Evolutionary conservation across 2,329 filamentous ascomycete genomes (phyloP), one percentile per base, ranked within the genome.

Genomic region (Scytalidium lignicola): DNA sequence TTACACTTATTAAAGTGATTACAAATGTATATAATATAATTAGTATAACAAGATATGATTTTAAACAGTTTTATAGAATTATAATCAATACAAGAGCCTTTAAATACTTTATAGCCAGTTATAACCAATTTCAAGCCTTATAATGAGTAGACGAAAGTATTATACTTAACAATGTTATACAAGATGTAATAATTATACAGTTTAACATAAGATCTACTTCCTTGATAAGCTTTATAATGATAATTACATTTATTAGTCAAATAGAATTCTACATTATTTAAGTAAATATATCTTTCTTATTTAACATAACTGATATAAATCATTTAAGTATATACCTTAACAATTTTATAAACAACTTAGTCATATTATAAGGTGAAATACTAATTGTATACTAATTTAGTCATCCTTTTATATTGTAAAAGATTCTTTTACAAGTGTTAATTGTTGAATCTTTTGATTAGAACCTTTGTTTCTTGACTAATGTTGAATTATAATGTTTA

Each of bases 241-340:
- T 51, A 37, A 15, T 39, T 2, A 48, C 18, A 1, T 29, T 22
- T 42, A 37, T 48, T 39, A 23, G 42, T 2, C 8, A 42, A 19
- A 29, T 51, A 22, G 21, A 37, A 22, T 48, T 49, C 18, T 39
- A 51, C 40, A 46, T 51, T 32, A 41, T 46, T n/a, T 3, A 45
- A 5, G 2, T 23, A 23, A 42, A 48, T 41, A 51, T 37, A n/a
- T 37, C 23, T 18, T 51, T 51, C 23, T 39, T 54, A 26, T 19
- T 49, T 13, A 18, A 23, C 23, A 21, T 47, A 18, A 21, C 22
- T 9, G 41, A 52, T 46, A 49, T 52, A 23, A 39, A 50, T 10
- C 40, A 46, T 3, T 18, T 47, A 9, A 37, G 41, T 28, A 26
- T 49, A 9, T 46, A 51, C 37, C 43, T 42, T 20, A 48, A 51